A percentile compares a stretch with the other conserved stretches of the same genome.
These are phyloP conservation scores for Pachysolen tannophilus DNA, from an alignment of 805 yeast genomes.

Conservation along the genomic window DNA sequence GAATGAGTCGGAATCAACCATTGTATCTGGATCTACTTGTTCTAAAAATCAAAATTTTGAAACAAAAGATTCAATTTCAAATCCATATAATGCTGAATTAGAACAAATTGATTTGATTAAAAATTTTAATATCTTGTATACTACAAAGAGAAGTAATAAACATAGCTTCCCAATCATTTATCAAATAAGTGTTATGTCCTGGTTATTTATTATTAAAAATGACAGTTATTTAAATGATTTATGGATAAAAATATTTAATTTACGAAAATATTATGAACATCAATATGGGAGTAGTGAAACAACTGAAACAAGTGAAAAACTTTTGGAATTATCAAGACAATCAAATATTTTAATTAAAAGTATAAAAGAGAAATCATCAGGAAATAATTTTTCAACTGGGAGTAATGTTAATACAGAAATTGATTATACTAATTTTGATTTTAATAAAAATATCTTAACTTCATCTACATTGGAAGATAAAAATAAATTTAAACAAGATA, in stretches of 20 bases:
- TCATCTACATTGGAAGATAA: too few relatives aligned
- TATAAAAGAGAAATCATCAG: slow-evolving; percentile 3
- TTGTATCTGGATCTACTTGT: slow-evolving; percentile 2
- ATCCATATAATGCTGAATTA: slow-evolving; percentile 5
- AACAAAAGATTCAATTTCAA: slow-evolving; percentile 12
- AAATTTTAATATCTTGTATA: slow-evolving; percentile 26
- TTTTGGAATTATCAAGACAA: slow-evolving; percentile 15
- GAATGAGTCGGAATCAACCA: not conserved
- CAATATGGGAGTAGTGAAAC: slow-evolving; percentile 24
- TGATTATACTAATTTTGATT: slow-evolving; percentile 23
- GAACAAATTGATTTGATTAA: slow-evolving; percentile 21
- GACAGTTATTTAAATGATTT: slow-evolving; percentile 47
- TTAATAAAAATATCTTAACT: too few relatives aligned
- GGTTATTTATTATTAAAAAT: slow-evolving; percentile 53
- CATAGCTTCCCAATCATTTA: slow-evolving; percentile 28
- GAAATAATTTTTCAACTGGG: not conserved
- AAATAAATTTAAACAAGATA: not conserved
- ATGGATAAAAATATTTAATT: slow-evolving; percentile 33
- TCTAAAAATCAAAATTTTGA: not conserved
- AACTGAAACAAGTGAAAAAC: slow-evolving; percentile 20
- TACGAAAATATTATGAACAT: slow-evolving; percentile 28
- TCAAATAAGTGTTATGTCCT: slow-evolving; percentile 41
- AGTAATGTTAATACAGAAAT: slow-evolving; percentile 6
- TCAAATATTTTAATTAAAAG: slow-evolving; percentile 6
- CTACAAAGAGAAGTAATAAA: slow-evolving; percentile 25